Evolutionary conservation across 208 protist species (phyloP), one percentile per base, ranked within the genome.

Genomic region (Balamuthia mandrillaris): DNA sequence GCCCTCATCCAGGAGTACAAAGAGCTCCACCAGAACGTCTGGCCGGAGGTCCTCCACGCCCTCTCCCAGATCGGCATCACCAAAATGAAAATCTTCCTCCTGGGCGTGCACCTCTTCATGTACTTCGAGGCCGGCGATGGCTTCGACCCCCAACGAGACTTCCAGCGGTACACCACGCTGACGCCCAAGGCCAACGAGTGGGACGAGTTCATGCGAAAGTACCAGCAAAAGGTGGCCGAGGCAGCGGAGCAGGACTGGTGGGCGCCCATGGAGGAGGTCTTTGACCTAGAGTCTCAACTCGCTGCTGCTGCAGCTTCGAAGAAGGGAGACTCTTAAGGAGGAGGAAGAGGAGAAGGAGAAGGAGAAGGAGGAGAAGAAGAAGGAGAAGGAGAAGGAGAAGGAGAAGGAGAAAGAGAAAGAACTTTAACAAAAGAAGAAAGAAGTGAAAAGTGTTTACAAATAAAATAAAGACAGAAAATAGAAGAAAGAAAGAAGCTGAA

Each of bases 21-120:
- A 21, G 81, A 86, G 27, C 82, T 72, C 70, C 86, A 88, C 65
- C 29, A 39, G 37, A 44, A 61, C 51, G 86, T 88, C 18, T 88
- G 68, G 45, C 52, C 45, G 14, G 86, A 88, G 51, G 86, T 88
- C 33, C 60, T 82, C 27, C 45, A 85, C 31, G 77, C 77, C 27
- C 52, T 88, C 27, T 24, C 24, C 9, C 24, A 74, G 29, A 85
- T 88, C 18, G 86, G 86, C 39, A 88, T 88, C 29, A 35, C 39
- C 35, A 79, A 88, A 47, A 86, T 88, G 86, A 88, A 88, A 35
- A 88, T 89, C 33, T 89, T 86, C n/a, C 70, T 89, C 24, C 12
- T 89, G 9, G 86, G 86, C 27, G 86, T 21, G 29, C 63, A 83
- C 60, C 45, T 89, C 33, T 89, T 89, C 47, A 89, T 89, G 86